phyloP scores from a whole-genome alignment of 805 yeast genomes.

The Wickerhamomyces mucosus region DNA sequence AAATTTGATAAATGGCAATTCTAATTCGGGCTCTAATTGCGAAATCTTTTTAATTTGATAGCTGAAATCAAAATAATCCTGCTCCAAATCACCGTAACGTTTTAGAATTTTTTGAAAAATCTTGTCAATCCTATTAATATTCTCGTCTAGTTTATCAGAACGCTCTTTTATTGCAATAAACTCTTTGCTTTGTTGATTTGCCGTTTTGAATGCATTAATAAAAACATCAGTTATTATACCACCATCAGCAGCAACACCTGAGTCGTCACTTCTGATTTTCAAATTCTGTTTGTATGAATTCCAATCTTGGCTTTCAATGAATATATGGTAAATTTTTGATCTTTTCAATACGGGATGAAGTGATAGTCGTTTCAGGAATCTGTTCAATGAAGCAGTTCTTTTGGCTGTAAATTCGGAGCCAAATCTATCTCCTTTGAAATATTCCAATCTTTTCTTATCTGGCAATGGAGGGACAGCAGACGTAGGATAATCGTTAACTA shows the following conservation, averaged over 20 bases:
- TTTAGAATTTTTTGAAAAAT: conserved; percentile 65
- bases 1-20: conserved; percentile 30
- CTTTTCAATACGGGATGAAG: conserved; percentile 64
- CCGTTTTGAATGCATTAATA: conserved; percentile 87
- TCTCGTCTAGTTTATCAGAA: conserved; percentile 77
- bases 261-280: conserved; percentile 22
- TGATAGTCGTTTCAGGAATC: conserved; percentile 66
- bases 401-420: conserved; percentile 75
- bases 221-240: conserved; percentile 66
- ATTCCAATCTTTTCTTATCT: conserved; percentile 83
- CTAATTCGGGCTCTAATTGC: conserved; percentile 37
- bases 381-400: conserved; percentile 69
- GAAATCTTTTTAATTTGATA: conserved; percentile 62
- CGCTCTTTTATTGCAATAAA: conserved; percentile 77
- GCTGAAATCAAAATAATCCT: conserved; percentile 65
- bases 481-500: conserved; percentile 74
- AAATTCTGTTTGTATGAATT: conserved; percentile 51
- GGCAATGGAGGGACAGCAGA: conserved; percentile 90
- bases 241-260: conserved; percentile 38
- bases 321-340: conserved; percentile 61
- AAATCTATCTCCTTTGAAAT: conserved; percentile 89
- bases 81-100: conserved; percentile 62
- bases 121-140: conserved; percentile 67
- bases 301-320: conserved; percentile 72
- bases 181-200: conserved; percentile 58